phyloP scores from a whole-genome alignment of 2,329 filamentous ascomycete species.

The Aspergillus aculeatinus region DNA sequence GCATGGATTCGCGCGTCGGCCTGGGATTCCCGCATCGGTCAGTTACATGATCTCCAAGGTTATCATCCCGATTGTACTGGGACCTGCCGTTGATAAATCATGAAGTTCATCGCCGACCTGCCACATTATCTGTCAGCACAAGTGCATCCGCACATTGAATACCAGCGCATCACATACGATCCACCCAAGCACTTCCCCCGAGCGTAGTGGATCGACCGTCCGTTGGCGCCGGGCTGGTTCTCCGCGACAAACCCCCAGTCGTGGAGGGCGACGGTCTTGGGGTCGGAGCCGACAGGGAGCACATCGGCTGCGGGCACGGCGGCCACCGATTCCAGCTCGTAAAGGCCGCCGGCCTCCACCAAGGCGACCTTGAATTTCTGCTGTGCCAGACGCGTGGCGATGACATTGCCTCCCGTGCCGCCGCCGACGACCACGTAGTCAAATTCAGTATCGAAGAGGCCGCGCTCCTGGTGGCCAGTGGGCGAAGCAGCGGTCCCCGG shows the following conservation, averaged over 20 bases:
- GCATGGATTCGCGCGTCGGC: conserved; percentile 16
- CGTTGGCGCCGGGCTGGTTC: conserved; percentile 24
- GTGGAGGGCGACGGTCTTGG: conserved; percentile 10
- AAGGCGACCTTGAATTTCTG: conserved; percentile 26
- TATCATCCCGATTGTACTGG: not conserved
- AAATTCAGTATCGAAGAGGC: not conserved
- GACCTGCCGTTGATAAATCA: conserved; percentile 24
- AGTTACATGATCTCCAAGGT: not conserved
- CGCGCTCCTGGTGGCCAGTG: not conserved
- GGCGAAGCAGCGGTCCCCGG: not conserved
- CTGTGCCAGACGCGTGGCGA: conserved; percentile 30
- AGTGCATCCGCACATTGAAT: not conserved
- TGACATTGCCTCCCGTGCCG: conserved; percentile 26
- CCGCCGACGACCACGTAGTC: conserved; percentile 33
- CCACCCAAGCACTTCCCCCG: conserved; percentile 18
- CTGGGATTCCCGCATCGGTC: not conserved
- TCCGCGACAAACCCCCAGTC: conserved; percentile 30
- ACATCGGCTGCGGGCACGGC: conserved; percentile 23
- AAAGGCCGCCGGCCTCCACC: conserved; percentile 31
- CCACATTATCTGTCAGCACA: not conserved
- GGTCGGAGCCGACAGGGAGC: conserved; percentile 23
- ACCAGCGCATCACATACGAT: conserved; percentile 3
- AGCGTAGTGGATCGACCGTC: conserved; percentile 19
- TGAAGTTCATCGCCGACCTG: conserved; percentile 24
- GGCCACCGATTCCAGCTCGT: conserved; percentile 27